These are phyloP conservation scores for Trichosanthes cucumerina DNA, from an alignment of 306 rosid genomes.

Conservation along the genomic window DNA sequence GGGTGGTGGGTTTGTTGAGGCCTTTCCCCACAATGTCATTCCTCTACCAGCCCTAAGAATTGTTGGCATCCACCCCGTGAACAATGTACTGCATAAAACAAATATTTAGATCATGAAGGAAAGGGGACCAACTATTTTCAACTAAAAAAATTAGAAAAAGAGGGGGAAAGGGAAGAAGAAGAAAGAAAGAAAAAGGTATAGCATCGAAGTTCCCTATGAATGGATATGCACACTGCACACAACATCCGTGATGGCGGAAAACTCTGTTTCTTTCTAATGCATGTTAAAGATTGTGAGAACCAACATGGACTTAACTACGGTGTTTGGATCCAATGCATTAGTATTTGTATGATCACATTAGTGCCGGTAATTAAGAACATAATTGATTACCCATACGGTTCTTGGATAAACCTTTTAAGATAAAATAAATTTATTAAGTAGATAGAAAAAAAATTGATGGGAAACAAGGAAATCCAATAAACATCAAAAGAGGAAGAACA, in stretches of 20 bases:
- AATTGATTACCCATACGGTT: not conserved
- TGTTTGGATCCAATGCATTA: not conserved
- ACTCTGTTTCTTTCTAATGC: not conserved
- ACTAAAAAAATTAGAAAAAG: not conserved
- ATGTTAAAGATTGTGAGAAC: not conserved
- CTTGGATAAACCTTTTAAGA: not conserved
- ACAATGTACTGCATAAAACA: conserved; percentile 45
- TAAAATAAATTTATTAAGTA: not conserved
- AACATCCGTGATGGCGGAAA: not conserved
- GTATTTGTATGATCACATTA: not conserved
- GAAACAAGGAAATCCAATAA: too few relatives aligned
- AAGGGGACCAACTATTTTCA: not conserved
- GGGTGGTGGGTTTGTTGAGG: conserved; percentile 46
- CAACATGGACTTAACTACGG: not conserved
- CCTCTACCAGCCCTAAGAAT: conserved; percentile 85
- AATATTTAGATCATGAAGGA: not conserved
- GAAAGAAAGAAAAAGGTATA: not conserved
- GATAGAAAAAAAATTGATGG: too few relatives aligned
- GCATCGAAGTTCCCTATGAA: not conserved
- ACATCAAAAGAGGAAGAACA: too few relatives aligned
- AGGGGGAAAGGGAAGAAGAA: not conserved
- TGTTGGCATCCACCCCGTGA: conserved; percentile 93
- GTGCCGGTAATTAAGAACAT: not conserved
- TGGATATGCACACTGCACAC: not conserved
- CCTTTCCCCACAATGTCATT: conserved; percentile 72